Evolutionary conservation across 306 rosid genomes (phyloP).

Genomic region (Hippophae rhamnoides): DNA sequence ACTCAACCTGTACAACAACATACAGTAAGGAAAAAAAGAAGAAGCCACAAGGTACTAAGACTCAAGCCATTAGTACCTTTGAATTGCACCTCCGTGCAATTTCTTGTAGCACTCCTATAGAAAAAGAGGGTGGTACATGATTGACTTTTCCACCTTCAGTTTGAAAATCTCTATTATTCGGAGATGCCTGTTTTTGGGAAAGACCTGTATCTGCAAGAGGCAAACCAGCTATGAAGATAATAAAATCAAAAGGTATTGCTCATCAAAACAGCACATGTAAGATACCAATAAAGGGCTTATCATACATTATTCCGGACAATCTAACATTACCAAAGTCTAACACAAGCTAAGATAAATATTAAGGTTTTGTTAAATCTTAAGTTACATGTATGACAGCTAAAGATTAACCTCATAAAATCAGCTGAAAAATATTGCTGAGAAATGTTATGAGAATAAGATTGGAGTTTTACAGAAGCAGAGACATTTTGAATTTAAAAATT

Average conservation of each 20-base stretch:
- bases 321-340: too few species aligned
- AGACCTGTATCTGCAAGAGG: conserved; percentile 29
- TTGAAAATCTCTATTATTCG: conserved; percentile 43
- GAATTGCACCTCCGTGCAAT: conserved; percentile 70
- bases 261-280: neutral
- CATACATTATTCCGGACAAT: neutral
- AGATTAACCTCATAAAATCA: too few species aligned
- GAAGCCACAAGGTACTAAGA: neutral
- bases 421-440: too few species aligned
- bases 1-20: conserved; percentile 59
- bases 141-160: conserved; percentile 56
- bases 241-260: neutral
- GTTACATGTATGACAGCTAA: too few species aligned
- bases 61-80: conserved; percentile 39
- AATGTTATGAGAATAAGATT: too few species aligned
- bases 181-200: conserved; percentile 44
- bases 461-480: too few species aligned
- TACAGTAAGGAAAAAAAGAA: conserved; percentile 8
- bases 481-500: too few species aligned
- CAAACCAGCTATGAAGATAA: neutral
- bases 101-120: conserved; percentile 84
- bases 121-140: conserved; percentile 41
- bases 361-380: too few species aligned
- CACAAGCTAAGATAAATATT: too few species aligned
- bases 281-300: neutral